Evolutionary conservation across 2,329 filamentous ascomycete genomes (phyloP).

Genomic region (Penicillium sp.): DNA sequence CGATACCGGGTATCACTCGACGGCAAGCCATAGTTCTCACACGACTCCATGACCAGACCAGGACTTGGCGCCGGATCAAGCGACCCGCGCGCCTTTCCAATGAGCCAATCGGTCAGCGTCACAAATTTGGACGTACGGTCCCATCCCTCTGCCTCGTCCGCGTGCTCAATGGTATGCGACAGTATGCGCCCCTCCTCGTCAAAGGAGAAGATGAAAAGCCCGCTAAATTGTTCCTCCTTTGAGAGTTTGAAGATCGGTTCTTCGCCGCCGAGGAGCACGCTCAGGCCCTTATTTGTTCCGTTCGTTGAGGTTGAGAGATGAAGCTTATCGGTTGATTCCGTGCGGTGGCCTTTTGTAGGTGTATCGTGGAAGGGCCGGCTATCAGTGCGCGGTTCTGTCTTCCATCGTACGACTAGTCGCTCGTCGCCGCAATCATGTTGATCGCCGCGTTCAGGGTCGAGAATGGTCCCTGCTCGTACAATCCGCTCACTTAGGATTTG

Average conservation of each 20-base stretch:
- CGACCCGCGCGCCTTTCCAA: constrained; percentile 68
- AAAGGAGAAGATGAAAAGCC: constrained; percentile 94
- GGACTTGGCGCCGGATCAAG: constrained; percentile 28
- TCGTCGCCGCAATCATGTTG: constrained; percentile 53
- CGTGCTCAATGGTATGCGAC: constrained; percentile 91
- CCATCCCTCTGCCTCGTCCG: constrained; percentile 78
- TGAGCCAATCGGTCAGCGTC: constrained; percentile 88
- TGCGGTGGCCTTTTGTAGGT: not conserved
- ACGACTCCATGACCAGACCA: constrained; percentile 30
- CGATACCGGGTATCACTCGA: not conserved
- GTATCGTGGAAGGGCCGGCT: constrained; percentile 20
- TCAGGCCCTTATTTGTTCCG: constrained; percentile 41
- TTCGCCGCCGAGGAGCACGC: constrained; percentile 53
- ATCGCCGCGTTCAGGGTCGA: constrained; percentile 34
- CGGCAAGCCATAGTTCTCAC: constrained; percentile 12
- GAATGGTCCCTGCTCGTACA: constrained; percentile 54
- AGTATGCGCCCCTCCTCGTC: constrained; percentile 79
- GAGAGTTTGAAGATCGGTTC: constrained; percentile 50
- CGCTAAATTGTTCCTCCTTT: constrained; percentile 75
- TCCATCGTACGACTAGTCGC: constrained; percentile 89
- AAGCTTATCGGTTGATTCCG: not conserved
- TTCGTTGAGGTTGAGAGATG: constrained; percentile 27
- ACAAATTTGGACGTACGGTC: constrained; percentile 84
- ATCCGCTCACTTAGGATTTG: constrained; percentile 89
- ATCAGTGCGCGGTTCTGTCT: constrained; percentile 53